Percentiles rank a stretch among this genome's conserved stretches.
Conservation (phyloP, 2,329 filamentous ascomycete species). For the Colletotrichum limetticola region DNA sequence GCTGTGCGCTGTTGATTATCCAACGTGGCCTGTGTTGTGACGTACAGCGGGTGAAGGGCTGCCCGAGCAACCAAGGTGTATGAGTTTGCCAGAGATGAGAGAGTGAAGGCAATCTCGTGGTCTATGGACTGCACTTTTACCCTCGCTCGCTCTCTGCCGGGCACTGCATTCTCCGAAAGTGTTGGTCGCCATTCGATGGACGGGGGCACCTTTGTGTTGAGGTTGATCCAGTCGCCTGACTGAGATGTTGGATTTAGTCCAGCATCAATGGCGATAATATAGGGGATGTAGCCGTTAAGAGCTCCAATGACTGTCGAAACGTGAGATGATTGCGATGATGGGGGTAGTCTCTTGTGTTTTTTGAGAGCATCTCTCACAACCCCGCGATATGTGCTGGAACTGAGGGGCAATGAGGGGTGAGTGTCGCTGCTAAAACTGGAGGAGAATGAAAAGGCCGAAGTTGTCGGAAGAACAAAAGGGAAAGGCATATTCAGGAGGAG, state of each 20-base stretch:
- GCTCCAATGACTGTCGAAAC: slow-evolving; percentile 76
- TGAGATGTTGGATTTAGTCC: slow-evolving; percentile 70
- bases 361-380: slow-evolving; percentile 87
- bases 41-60: slow-evolving; percentile 79
- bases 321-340: slow-evolving; percentile 75
- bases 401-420: slow-evolving; percentile 88
- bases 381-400: slow-evolving; percentile 84
- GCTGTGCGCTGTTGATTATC: slow-evolving; percentile 73
- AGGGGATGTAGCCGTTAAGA: slow-evolving; percentile 83
- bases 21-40: slow-evolving; percentile 68
- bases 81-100: slow-evolving; percentile 81
- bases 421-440: slow-evolving; percentile 80
- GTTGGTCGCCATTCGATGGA: slow-evolving; percentile 88
- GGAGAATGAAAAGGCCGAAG: slow-evolving; percentile 86
- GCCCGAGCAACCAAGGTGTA: slow-evolving; percentile 78
- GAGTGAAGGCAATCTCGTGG: slow-evolving; percentile 83
- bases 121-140: slow-evolving; percentile 79
- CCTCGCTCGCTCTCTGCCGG: slow-evolving; percentile 73
- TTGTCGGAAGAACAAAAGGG: slow-evolving; percentile 88
- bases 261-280: slow-evolving; percentile 80
- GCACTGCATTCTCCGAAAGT: slow-evolving; percentile 72
- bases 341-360: slow-evolving; percentile 86
- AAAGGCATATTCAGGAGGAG: slow-evolving; percentile 77
- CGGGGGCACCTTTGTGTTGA: slow-evolving; percentile 70
- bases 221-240: slow-evolving; percentile 70